These are phyloP conservation scores for Cercospora janseana DNA, from an alignment of 2,329 filamentous ascomycete genomes.

Conservation along the genomic window DNA sequence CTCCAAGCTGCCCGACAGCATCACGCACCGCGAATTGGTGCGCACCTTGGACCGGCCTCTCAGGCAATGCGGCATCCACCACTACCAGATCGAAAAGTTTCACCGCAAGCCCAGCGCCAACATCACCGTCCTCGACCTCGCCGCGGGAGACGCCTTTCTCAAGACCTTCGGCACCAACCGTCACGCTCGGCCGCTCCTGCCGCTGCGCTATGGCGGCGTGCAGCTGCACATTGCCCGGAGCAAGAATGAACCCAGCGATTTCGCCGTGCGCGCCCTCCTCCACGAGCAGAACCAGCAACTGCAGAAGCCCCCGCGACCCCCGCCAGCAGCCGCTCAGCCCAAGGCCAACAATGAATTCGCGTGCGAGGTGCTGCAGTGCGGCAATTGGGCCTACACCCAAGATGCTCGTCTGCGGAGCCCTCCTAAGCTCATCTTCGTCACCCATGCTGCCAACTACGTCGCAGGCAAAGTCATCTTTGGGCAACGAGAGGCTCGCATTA, in stretches of 20 bases:
- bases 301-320: not conserved
- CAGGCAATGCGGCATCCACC: conserved; percentile 40
- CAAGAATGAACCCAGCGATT: conserved; percentile 24
- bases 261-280: conserved; percentile 29
- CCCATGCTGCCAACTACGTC: conserved; percentile 44
- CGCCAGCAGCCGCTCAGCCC: not conserved
- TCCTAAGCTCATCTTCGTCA: conserved; percentile 41
- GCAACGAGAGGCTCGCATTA: conserved; percentile 28
- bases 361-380: conserved; percentile 41
- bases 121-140: conserved; percentile 47
- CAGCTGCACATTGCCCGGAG: conserved; percentile 11
- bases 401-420: conserved; percentile 23
- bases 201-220: conserved; percentile 12
- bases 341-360: conserved; percentile 35
- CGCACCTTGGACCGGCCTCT: conserved; percentile 44
- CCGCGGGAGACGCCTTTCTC: conserved; percentile 48
- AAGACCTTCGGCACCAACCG: conserved; percentile 32
- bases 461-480: conserved; percentile 42
- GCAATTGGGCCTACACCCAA: conserved; percentile 45
- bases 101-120: conserved; percentile 43
- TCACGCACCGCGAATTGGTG: conserved; percentile 45
- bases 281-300: conserved; percentile 23
- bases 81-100: conserved; percentile 48
- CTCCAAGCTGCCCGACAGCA: conserved; percentile 42
- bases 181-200: conserved; percentile 21